Conservation (phyloP, 2,329 filamentous ascomycete species). For the Neofusicoccum laricinum region DNA sequence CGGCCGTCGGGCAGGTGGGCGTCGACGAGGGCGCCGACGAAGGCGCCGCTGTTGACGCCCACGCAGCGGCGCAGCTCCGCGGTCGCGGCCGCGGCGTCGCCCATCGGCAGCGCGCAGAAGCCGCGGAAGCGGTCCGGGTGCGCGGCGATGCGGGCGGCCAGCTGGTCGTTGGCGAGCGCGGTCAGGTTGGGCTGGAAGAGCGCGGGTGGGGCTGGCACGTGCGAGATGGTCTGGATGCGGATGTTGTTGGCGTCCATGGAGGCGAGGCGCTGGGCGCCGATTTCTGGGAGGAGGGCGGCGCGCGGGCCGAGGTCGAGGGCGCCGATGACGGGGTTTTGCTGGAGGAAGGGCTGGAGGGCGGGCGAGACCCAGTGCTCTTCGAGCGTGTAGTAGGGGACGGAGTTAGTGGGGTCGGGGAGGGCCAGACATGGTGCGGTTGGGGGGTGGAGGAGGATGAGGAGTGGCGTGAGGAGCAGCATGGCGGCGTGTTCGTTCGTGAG, state of each 20-base stretch:
- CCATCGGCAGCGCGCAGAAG: conserved; percentile 44
- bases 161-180: not conserved
- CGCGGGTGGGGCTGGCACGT: not conserved
- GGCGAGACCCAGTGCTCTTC: conserved; percentile 15
- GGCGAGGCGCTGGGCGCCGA: not conserved
- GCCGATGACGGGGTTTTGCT: not conserved
- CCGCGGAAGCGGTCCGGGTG: conserved; percentile 38
- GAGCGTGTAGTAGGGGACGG: conserved; percentile 3
- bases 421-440: not conserved
- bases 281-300: not conserved
- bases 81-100: conserved; percentile 35
- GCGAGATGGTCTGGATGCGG: conserved; percentile 8
- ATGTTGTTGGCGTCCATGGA: conserved; percentile 17
- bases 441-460: not conserved
- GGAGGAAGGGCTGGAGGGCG: not conserved
- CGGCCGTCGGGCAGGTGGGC: not conserved
- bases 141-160: not conserved
- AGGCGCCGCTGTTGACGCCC: too few species aligned
- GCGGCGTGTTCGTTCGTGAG: too few species aligned
- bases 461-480: not conserved
- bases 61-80: conserved; percentile 7
- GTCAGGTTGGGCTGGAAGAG: not conserved
- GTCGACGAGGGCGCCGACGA: not conserved
- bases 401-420: not conserved
- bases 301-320: not conserved